Evolutionary conservation across 164 flowering plant genomes (phyloP).

Genomic region (Aristolochia contorta): DNA sequence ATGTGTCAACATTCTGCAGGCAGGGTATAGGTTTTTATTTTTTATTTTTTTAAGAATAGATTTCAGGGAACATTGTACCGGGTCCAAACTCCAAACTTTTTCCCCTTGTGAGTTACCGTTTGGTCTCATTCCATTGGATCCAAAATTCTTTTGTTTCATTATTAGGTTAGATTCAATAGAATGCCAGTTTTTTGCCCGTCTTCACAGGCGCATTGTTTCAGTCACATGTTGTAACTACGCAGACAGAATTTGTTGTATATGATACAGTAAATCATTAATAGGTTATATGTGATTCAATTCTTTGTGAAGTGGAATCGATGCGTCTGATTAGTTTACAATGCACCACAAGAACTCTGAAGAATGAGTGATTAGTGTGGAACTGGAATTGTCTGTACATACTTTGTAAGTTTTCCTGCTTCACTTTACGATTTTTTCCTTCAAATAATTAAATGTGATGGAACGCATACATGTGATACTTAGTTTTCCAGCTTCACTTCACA

Average conservation of each 20-base stretch:
- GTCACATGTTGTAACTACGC: slow-evolving; percentile 6
- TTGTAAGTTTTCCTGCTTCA: too few species aligned
- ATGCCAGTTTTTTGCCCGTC: too few species aligned
- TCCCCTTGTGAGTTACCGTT: background rate
- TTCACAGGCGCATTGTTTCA: background rate
- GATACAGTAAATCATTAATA: slow-evolving; percentile 2
- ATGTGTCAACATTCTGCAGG: slow-evolving; percentile 47
- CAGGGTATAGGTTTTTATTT: slow-evolving; percentile 8
- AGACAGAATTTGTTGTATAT: slow-evolving; percentile 8
- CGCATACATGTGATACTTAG: too few species aligned
- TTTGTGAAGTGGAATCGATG: slow-evolving; percentile 1
- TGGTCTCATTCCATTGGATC: background rate
- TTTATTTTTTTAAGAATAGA: background rate
- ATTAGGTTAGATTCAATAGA: slow-evolving; percentile 1
- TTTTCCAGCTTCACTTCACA: too few species aligned
- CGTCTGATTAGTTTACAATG: too few species aligned
- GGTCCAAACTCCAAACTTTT: slow-evolving; percentile 1
- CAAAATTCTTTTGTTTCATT: background rate
- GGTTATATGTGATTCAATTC: slow-evolving; percentile 1
- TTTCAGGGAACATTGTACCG: slow-evolving; percentile 6
- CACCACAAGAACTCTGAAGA: too few species aligned
- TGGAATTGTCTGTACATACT: too few species aligned
- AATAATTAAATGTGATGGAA: too few species aligned
- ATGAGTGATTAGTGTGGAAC: too few species aligned
- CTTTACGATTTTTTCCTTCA: too few species aligned